Evolutionary conservation across 768 basidiomycete genomes (phyloP).

Genomic region (Mycena rosella): DNA sequence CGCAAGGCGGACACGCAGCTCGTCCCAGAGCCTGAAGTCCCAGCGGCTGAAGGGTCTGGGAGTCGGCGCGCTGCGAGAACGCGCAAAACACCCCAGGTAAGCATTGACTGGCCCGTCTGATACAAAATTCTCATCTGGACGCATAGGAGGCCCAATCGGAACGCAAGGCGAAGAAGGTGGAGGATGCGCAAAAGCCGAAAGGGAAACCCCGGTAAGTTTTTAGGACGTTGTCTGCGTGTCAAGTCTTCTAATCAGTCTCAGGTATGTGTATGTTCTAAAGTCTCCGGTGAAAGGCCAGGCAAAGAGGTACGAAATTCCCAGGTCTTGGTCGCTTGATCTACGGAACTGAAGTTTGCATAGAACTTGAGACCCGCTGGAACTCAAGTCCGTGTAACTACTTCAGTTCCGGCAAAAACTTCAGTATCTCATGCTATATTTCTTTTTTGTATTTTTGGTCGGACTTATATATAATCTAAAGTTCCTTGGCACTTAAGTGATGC

Average conservation of each 20-base stretch:
- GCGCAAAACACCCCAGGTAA: slow-evolving; percentile 2
- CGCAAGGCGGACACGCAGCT: too few species aligned
- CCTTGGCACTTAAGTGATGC: too few species aligned
- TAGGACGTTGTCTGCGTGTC: background rate
- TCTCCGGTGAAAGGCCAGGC: background rate
- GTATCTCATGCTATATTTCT: background rate
- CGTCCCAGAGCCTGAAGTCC: too few species aligned
- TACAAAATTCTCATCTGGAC: background rate
- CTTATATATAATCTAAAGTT: too few species aligned
- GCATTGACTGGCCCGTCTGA: background rate
- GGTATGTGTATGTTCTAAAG: background rate
- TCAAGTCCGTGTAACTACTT: background rate
- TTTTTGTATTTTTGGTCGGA: too few species aligned
- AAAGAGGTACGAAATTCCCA: too few species aligned
- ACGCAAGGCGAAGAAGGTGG: background rate
- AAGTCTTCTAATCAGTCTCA: background rate
- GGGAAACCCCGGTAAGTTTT: background rate
- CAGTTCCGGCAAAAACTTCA: background rate
- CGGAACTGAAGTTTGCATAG: background rate
- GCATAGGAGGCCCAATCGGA: background rate
- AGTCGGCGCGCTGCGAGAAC: background rate
- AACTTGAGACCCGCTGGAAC: background rate
- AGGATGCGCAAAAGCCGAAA: too few species aligned
- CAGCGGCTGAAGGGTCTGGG: too few species aligned
- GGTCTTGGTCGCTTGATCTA: too few species aligned